These are phyloP conservation scores for Aspergillus caelatus DNA, from an alignment of 2,329 filamentous ascomycete genomes.

Conservation along the genomic window DNA sequence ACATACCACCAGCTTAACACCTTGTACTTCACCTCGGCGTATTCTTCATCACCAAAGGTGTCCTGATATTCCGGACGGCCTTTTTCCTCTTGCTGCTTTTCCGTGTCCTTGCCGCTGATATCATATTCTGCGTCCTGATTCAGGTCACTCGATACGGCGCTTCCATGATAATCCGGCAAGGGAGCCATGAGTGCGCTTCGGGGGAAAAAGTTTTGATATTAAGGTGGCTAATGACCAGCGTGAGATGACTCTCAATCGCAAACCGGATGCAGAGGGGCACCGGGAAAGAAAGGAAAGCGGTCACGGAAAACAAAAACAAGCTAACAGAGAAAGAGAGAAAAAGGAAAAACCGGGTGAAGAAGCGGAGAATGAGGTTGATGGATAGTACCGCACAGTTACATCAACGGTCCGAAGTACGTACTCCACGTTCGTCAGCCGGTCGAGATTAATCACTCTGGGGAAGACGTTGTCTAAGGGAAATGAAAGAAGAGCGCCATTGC, in stretches of 20 bases:
- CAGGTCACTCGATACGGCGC: background rate
- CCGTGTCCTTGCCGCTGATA: constrained; percentile 15
- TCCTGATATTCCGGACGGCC: constrained; percentile 20
- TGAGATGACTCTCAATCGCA: background rate
- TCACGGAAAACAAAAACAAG: constrained; percentile 1
- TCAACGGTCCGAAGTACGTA: background rate
- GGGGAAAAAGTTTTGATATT: background rate
- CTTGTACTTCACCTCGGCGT: constrained; percentile 51
- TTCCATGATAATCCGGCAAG: background rate
- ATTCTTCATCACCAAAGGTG: constrained; percentile 38
- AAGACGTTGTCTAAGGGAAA: background rate
- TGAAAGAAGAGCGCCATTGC: background rate
- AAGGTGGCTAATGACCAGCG: background rate
- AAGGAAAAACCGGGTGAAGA: background rate
- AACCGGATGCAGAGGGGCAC: background rate
- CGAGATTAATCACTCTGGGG: background rate
- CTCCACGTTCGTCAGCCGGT: background rate
- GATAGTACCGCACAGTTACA: background rate
- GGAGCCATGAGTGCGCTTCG: background rate
- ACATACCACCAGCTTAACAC: constrained; percentile 48
- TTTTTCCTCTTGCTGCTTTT: constrained; percentile 19
- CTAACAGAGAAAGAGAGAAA: background rate
- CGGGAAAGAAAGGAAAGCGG: background rate
- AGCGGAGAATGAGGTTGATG: background rate
- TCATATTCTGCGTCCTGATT: constrained; percentile 2